These are phyloP conservation scores for Verticillium alfalfae DNA, from an alignment of 2,329 filamentous ascomycete genomes.

Conservation along the genomic window DNA sequence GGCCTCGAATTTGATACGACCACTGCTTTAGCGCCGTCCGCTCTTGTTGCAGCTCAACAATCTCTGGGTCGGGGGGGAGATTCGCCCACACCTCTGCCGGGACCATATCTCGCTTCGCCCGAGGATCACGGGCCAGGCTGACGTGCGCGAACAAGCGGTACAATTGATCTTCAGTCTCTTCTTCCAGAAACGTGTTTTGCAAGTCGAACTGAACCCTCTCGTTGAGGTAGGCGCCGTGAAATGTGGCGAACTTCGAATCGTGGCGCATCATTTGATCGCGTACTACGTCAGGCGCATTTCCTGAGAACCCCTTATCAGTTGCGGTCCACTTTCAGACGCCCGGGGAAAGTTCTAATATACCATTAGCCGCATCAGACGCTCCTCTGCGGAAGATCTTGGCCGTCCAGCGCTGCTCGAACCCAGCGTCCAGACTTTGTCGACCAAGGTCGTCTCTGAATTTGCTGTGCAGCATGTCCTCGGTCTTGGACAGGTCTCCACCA, in stretches of 20 bases:
- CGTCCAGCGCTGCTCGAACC: conserved; percentile 12
- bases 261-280: conserved; percentile 22
- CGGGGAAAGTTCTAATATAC: conserved; percentile 9
- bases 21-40: conserved; percentile 17
- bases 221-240: conserved; percentile 20
- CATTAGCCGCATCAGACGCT: conserved; percentile 14
- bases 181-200: conserved; percentile 19
- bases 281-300: conserved; percentile 17
- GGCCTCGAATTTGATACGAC: conserved; percentile 15
- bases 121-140: conserved; percentile 19
- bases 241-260: conserved; percentile 18
- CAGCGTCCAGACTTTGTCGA: conserved; percentile 16
- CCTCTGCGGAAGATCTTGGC: conserved; percentile 12
- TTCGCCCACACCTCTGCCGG: conserved; percentile 19
- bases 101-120: conserved; percentile 20
- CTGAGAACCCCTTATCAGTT: conserved; percentile 4
- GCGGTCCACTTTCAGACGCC: neutral
- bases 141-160: conserved; percentile 16
- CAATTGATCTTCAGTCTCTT: conserved; percentile 14
- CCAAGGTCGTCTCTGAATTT: conserved; percentile 19
- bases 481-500: conserved; percentile 5
- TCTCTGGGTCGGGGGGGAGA: conserved; percentile 17
- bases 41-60: conserved; percentile 14
- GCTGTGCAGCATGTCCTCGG: conserved; percentile 16
- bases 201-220: conserved; percentile 20